Conservation (phyloP, 179 eudicot genomes). For the Patellifolia procumbens region DNA sequence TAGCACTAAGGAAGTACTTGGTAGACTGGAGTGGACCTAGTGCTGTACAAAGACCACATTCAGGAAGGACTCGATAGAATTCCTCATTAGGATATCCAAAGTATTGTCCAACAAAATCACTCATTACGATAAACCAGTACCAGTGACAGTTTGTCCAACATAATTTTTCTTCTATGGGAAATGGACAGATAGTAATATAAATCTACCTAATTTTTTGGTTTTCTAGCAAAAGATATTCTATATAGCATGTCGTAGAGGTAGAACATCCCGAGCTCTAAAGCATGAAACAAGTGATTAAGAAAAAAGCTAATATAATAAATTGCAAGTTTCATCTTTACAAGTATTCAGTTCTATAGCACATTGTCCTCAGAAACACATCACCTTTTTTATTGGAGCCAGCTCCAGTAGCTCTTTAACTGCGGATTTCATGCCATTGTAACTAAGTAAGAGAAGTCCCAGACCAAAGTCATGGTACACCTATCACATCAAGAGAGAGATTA, state of each 20-base stretch:
- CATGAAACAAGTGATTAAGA: not conserved
- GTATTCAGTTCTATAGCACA: slow-evolving; percentile 6
- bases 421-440: slow-evolving; percentile 83
- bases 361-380: slow-evolving; percentile 18
- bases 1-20: not conserved
- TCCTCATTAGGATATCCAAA: too few species aligned
- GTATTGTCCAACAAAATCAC: not conserved
- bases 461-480: slow-evolving; percentile 97
- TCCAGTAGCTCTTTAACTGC: slow-evolving; percentile 89
- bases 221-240: not conserved
- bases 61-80: not conserved
- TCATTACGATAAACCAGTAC: not conserved
- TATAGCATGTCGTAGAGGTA: not conserved
- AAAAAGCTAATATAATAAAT: not conserved
- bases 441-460: slow-evolving; percentile 79
- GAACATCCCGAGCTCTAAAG: not conserved
- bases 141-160: not conserved
- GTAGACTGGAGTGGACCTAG: not conserved
- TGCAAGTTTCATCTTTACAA: not conserved
- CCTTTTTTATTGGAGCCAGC: slow-evolving; percentile 94
- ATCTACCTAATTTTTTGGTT: not conserved
- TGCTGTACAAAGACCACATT: not conserved
- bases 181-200: not conserved
- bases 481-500: slow-evolving; percentile 23
- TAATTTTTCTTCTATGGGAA: not conserved